A percentile compares a stretch with the other conserved stretches of the same genome.
Conservation (phyloP, 1,139 yeast genomes). For the Hemisphaericaspora xylofermentans region DNA sequence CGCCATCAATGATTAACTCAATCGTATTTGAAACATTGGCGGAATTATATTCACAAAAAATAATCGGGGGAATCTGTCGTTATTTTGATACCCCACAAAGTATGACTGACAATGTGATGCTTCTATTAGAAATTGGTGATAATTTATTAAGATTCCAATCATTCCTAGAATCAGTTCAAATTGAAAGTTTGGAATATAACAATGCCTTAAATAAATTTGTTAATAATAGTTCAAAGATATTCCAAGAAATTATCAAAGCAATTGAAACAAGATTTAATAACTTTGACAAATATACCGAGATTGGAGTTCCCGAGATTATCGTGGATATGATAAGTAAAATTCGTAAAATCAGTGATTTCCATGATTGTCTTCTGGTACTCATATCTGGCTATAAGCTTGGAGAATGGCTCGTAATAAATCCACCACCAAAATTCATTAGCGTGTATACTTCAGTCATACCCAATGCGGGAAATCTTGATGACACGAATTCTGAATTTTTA, state of each 20-base stretch:
- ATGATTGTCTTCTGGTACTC: conserved; percentile 51
- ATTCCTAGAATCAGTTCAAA: conserved; percentile 13
- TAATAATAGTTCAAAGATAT: conserved; percentile 33
- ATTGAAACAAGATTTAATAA: conserved; percentile 52
- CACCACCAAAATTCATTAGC: conserved; percentile 50
- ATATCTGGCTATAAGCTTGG: conserved; percentile 56
- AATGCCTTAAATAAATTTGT: conserved; percentile 20
- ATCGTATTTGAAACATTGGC: conserved; percentile 25
- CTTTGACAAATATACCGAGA: conserved; percentile 44
- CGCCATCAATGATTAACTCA: conserved; percentile 6
- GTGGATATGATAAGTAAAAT: conserved; percentile 64
- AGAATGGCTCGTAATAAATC: conserved; percentile 64
- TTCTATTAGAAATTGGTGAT: conserved; percentile 48
- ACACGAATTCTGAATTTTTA: conserved; percentile 45
- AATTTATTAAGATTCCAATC: conserved; percentile 25
- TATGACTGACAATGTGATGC: conserved; percentile 28
- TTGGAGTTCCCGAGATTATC: conserved; percentile 67
- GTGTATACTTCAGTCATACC: conserved; percentile 51
- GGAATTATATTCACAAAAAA: conserved; percentile 7
- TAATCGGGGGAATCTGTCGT: neutral
- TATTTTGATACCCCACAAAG: conserved; percentile 9
- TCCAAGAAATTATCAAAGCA: conserved; percentile 55
- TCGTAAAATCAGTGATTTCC: conserved; percentile 64
- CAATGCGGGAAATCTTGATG: conserved; percentile 28
- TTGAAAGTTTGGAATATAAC: conserved; percentile 16